Evolutionary conservation across 169 alveolate genomes (phyloP).

Genomic region (Neospora caninum): DNA sequence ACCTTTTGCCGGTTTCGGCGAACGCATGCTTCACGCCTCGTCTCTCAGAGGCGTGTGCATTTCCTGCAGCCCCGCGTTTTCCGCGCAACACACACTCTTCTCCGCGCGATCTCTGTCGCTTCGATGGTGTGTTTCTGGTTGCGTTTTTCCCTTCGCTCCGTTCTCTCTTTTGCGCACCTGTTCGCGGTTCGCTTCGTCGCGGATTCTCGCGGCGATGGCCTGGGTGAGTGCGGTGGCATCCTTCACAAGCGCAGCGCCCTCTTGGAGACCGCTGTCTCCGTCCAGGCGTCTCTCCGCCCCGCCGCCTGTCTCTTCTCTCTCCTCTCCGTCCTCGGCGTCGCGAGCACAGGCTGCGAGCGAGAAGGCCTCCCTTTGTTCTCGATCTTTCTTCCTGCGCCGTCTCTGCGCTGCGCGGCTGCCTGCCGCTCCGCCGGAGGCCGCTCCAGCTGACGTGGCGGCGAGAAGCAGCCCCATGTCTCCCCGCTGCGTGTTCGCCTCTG

Average conservation of each 20-base stretch:
- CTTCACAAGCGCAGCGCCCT: not conserved
- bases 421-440: not conserved
- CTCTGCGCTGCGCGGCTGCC: not conserved
- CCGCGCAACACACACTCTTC: too few species aligned
- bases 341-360: not conserved
- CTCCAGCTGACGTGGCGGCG: not conserved
- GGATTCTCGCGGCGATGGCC: not conserved
- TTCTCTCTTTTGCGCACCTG: not conserved
- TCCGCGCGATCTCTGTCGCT: too few species aligned
- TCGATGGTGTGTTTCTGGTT: too few species aligned
- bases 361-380: not conserved
- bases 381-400: not conserved
- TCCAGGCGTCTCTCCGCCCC: not conserved
- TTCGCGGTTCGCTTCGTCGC: not conserved
- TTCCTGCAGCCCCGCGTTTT: too few species aligned
- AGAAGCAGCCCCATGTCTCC: not conserved
- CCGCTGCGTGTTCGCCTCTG: not conserved
- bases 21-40: too few species aligned
- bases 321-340: not conserved
- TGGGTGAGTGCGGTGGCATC: not conserved
- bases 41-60: too few species aligned
- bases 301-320: not conserved
- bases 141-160: too few species aligned
- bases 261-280: not conserved
- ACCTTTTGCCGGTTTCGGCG: too few species aligned